Percentiles rank a stretch among this genome's conserved stretches.
phyloP scores from a whole-genome alignment of 306 rosid genomes.

The Lablab purpureus region DNA sequence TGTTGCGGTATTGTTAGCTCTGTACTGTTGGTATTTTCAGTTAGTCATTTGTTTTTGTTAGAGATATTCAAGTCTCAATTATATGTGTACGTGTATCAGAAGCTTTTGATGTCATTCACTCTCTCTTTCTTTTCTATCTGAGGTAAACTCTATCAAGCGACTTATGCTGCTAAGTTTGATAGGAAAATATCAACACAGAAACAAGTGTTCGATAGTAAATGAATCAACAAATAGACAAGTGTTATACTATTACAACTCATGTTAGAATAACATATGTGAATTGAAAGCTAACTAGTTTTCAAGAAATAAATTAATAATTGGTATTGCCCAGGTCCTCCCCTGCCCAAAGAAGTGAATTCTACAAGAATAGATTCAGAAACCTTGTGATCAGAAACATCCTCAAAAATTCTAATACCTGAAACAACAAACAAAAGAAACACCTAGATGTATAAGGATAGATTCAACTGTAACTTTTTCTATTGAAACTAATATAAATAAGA shows the following conservation, averaged over 20 bases:
- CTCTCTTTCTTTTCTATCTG: not conserved
- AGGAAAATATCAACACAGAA: constrained; percentile 28
- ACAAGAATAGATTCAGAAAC: constrained; percentile 46
- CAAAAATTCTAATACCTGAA: constrained; percentile 94
- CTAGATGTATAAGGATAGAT: constrained; percentile 39
- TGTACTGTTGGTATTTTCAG: not conserved
- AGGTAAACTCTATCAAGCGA: not conserved
- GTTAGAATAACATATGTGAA: constrained; percentile 36
- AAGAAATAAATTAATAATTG: constrained; percentile 37
- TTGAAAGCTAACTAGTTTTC: constrained; percentile 40
- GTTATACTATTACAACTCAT: constrained; percentile 35
- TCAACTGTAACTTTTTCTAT: constrained; percentile 12
- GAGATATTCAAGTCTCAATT: not conserved
- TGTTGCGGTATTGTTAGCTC: not conserved
- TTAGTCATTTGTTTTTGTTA: not conserved
- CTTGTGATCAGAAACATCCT: constrained; percentile 84
- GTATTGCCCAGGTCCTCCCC: constrained; percentile 21
- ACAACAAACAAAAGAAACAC: constrained; percentile 48
- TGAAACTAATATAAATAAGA: constrained; percentile 35
- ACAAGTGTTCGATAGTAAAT: not conserved
- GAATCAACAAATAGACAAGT: constrained; percentile 26
- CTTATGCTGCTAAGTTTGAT: constrained; percentile 31
- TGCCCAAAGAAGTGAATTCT: constrained; percentile 22
- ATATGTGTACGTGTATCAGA: no score
- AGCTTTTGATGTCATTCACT: no score